phyloP scores from a whole-genome alignment of 2,329 filamentous ascomycete species.

The Trichoderma asperellum region DNA sequence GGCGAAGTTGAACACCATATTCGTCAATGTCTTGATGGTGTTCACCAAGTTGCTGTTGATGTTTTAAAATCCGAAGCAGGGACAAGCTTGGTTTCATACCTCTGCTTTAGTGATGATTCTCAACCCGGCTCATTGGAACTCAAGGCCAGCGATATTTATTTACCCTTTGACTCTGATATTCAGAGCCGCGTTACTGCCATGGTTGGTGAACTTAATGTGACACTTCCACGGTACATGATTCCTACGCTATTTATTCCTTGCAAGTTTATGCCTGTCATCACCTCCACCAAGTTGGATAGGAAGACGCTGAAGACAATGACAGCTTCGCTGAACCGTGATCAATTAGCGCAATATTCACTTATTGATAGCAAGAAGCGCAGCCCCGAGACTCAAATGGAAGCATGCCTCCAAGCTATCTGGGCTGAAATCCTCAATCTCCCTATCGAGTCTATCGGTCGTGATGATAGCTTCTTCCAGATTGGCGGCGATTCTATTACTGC shows the following conservation, averaged over 20 bases:
- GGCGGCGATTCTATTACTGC: slow-evolving; percentile 32
- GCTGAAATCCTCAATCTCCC: slow-evolving; percentile 28
- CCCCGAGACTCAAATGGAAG: slow-evolving; percentile 30
- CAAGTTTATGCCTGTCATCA: slow-evolving; percentile 41
- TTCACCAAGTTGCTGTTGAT: slow-evolving; percentile 24
- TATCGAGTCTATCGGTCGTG: slow-evolving; percentile 25
- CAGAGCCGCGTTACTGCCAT: slow-evolving; percentile 5
- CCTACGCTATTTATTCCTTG: slow-evolving; percentile 48
- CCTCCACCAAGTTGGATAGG: slow-evolving; percentile 27
- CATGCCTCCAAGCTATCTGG: slow-evolving; percentile 31
- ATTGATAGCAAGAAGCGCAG: slow-evolving; percentile 2
- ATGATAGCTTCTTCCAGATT: slow-evolving; percentile 31
- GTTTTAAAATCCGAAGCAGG: slow-evolving; percentile 15
- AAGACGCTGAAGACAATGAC: slow-evolving; percentile 5
- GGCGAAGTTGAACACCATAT: slow-evolving; percentile 34
- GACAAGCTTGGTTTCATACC: slow-evolving; percentile 11
- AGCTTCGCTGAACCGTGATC: not conserved
- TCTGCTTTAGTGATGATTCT: slow-evolving; percentile 14
- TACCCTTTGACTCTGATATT: slow-evolving; percentile 3
- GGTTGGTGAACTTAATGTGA: not conserved
- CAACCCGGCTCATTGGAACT: not conserved
- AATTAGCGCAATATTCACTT: not conserved
- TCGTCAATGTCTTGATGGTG: not conserved
- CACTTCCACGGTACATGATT: slow-evolving; percentile 46
- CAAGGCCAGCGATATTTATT: slow-evolving; percentile 3